Evolutionary conservation across 495 filamentous ascomycete genomes (phyloP).

Genomic region (Penicillium cataractarum): DNA sequence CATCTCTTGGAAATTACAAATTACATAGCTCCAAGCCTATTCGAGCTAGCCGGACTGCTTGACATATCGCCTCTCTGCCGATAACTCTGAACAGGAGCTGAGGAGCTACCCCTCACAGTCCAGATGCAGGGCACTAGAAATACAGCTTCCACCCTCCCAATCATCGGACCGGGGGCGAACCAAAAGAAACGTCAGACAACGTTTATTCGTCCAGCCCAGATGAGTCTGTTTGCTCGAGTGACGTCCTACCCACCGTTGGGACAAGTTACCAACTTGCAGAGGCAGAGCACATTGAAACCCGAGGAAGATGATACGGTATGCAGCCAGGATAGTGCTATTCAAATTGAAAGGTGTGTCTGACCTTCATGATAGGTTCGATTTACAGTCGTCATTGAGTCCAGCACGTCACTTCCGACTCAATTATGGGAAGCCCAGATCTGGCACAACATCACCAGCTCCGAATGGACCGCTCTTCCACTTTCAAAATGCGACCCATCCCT

Average conservation of each 20-base stretch:
- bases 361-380: slow-evolving; percentile 52
- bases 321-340: not conserved
- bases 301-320: slow-evolving; percentile 37
- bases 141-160: slow-evolving; percentile 30
- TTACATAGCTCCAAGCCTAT: not conserved
- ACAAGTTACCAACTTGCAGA: slow-evolving; percentile 63
- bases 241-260: slow-evolving; percentile 69
- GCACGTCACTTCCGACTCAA: slow-evolving; percentile 54
- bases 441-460: slow-evolving; percentile 60
- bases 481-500: slow-evolving; percentile 26
- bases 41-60: not conserved
- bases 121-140: slow-evolving; percentile 30
- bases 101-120: slow-evolving; percentile 12
- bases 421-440: slow-evolving; percentile 76
- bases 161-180: slow-evolving; percentile 18
- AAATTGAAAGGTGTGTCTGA: not conserved
- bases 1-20: not conserved
- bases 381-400: slow-evolving; percentile 73
- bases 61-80: not conserved
- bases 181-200: slow-evolving; percentile 24
- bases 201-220: slow-evolving; percentile 49
- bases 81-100: not conserved
- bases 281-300: slow-evolving; percentile 30
- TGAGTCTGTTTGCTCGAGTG: slow-evolving; percentile 55
- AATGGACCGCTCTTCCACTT: slow-evolving; percentile 45